Evolutionary conservation across 2,329 filamentous ascomycete genomes (phyloP).

Genomic region (Sarocladium kiliense): DNA sequence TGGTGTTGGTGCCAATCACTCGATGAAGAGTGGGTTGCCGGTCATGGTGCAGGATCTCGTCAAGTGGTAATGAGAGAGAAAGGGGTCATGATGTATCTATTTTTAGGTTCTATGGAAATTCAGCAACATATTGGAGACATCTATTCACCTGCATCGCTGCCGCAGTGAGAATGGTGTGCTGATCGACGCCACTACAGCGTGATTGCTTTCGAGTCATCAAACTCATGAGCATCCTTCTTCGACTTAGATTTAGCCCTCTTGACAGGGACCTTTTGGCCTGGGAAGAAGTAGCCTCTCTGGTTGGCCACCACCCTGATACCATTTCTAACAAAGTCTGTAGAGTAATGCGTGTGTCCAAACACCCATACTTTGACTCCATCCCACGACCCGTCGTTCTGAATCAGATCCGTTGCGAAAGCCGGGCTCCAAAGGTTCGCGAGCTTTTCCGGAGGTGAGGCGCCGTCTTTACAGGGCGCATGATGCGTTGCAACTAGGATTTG

Average conservation of each 20-base stretch:
- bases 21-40: conserved; percentile 23
- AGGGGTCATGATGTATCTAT: neutral
- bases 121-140: too few relatives aligned
- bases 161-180: too few relatives aligned
- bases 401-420: conserved; percentile 48
- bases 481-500: conserved; percentile 48
- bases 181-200: neutral
- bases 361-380: conserved; percentile 33
- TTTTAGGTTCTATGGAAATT: neutral
- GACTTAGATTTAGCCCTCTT: neutral
- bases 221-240: neutral
- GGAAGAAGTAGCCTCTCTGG: conserved; percentile 37
- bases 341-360: conserved; percentile 46
- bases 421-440: conserved; percentile 37
- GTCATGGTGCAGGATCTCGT: conserved; percentile 18
- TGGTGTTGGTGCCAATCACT: conserved; percentile 37
- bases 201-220: neutral
- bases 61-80: conserved; percentile 12
- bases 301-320: conserved; percentile 37
- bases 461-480: conserved; percentile 47
- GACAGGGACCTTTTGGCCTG: conserved; percentile 5
- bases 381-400: conserved; percentile 22
- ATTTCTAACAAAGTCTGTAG: conserved; percentile 26
- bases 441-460: conserved; percentile 45
- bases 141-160: too few relatives aligned